These are phyloP conservation scores for Candida tunisiensis DNA, from an alignment of 1,139 yeast species.

Conservation along the genomic window DNA sequence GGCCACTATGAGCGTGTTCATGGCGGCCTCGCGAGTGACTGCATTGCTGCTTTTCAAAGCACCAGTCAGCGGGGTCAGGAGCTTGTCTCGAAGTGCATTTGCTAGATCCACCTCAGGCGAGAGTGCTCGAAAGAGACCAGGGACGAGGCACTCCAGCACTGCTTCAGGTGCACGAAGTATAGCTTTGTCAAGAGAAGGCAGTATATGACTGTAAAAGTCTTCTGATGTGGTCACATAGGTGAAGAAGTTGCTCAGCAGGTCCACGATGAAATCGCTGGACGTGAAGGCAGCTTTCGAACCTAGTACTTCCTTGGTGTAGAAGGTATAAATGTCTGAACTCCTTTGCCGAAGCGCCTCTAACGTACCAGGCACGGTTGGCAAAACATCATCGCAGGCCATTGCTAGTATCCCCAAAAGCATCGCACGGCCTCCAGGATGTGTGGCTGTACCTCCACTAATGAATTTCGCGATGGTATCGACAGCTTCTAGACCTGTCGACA, in stretches of 20 bases:
- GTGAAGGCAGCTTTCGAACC: slow-evolving; percentile 11
- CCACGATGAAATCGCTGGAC: slow-evolving; percentile 11
- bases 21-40: slow-evolving; percentile 36
- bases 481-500: too few species aligned
- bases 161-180: slow-evolving; percentile 66
- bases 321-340: slow-evolving; percentile 8
- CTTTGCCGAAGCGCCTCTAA: background rate
- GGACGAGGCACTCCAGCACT: slow-evolving; percentile 36
- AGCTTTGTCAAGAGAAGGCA: slow-evolving; percentile 57
- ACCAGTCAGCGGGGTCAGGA: slow-evolving; percentile 39
- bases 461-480: too few species aligned
- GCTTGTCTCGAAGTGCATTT: slow-evolving; percentile 26
- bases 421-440: too few species aligned
- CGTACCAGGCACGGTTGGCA: too few species aligned
- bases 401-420: too few species aligned
- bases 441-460: too few species aligned
- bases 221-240: slow-evolving; percentile 25
- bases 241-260: slow-evolving; percentile 25
- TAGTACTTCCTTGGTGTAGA: slow-evolving; percentile 13
- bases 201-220: slow-evolving; percentile 24
- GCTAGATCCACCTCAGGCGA: slow-evolving; percentile 22
- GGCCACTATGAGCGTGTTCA: slow-evolving; percentile 20
- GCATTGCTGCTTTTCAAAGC: slow-evolving; percentile 60
- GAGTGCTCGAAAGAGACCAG: slow-evolving; percentile 29
- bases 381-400: too few species aligned